phyloP scores from a whole-genome alignment of 768 basidiomycete genomes.

The Mrakia hoshinonis region DNA sequence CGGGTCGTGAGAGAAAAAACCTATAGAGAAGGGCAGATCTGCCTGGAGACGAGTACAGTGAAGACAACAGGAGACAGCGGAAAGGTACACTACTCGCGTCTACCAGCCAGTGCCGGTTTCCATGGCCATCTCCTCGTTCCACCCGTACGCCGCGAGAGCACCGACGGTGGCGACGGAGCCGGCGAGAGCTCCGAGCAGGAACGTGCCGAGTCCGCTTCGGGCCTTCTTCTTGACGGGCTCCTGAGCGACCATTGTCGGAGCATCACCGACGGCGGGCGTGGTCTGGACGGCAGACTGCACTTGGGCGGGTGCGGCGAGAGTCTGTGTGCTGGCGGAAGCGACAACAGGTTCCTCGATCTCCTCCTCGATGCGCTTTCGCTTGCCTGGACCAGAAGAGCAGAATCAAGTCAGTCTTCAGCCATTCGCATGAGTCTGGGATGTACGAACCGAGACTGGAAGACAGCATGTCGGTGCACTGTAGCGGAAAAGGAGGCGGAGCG shows the following conservation, averaged over 20 bases:
- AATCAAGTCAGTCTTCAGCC: not conserved
- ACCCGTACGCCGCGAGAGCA: constrained; percentile 3
- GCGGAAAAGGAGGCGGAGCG: too few species aligned
- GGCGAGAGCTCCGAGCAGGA: constrained; percentile 8
- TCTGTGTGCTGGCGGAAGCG: constrained; percentile 4
- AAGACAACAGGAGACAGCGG: not conserved
- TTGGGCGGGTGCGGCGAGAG: not conserved
- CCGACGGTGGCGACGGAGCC: constrained; percentile 4
- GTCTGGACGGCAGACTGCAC: not conserved
- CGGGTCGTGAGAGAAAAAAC: too few species aligned
- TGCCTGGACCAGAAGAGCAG: not conserved
- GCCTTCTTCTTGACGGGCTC: not conserved
- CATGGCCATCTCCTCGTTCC: not conserved
- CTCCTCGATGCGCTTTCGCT: not conserved
- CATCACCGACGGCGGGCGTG: not conserved
- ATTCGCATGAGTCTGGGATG: not conserved
- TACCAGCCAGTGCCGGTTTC: not conserved
- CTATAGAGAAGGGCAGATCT: too few species aligned
- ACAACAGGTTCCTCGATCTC: not conserved
- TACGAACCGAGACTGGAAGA: not conserved
- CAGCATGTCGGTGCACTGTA: too few species aligned
- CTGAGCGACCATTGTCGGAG: not conserved
- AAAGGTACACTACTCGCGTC: not conserved
- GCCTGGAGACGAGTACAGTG: not conserved
- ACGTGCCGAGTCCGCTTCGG: not conserved